Evolutionary conservation across 78 protist genomes (phyloP).

Genomic region (Acrasis kona): DNA sequence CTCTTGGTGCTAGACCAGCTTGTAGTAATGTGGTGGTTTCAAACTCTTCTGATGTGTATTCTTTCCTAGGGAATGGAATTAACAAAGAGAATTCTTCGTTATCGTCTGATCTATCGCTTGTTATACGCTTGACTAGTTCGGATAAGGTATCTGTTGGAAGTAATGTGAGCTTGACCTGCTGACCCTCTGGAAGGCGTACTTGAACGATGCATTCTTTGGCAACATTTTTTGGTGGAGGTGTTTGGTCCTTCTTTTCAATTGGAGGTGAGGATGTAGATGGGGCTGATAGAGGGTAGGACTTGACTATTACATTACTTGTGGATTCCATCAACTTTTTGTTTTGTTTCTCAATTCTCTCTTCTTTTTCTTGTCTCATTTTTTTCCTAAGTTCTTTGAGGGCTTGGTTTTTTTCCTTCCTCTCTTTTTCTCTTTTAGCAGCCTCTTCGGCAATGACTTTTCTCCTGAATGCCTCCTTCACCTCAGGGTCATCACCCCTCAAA

Average conservation of each 20-base stretch:
- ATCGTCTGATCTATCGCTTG: neutral
- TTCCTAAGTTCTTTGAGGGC: neutral
- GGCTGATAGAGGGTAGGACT: neutral
- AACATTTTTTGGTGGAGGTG: neutral
- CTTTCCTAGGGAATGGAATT: neutral
- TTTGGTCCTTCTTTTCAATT: neutral
- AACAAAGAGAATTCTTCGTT: neutral
- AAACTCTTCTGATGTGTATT: neutral
- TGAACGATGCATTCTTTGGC: neutral
- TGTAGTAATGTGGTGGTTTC: neutral
- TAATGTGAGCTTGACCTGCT: neutral
- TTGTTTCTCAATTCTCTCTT: neutral
- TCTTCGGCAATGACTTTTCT: no score
- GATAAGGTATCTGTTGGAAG: neutral
- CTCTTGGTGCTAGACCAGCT: neutral
- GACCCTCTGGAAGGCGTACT: neutral
- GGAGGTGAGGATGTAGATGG: neutral
- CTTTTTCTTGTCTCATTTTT: neutral
- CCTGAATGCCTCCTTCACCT: no score
- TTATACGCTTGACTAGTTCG: neutral
- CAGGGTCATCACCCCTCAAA: no score
- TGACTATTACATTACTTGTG: neutral
- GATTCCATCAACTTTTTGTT: neutral
- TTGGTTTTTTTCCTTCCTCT: neutral
- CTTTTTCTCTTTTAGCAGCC: neutral